Evolutionary conservation across 306 rosid species (phyloP), one percentile per base, ranked within the genome.

Genomic region (Albizia julibrissin): DNA sequence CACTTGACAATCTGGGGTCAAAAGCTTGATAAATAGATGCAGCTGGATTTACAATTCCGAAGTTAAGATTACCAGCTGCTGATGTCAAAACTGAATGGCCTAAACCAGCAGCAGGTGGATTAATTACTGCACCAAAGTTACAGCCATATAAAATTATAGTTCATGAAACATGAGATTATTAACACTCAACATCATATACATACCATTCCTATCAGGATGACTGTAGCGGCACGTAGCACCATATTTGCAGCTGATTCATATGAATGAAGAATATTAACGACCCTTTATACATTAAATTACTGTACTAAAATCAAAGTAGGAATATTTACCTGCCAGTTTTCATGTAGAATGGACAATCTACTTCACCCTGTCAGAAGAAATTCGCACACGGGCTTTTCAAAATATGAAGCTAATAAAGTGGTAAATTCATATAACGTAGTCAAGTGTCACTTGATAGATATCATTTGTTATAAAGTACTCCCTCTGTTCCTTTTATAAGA

Each of bases 271-370:
- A 80, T 74, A 10, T 70, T 79, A 67, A 73, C 81, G 74, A 76
- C 54, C 58, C 85, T 76, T n/a, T 69, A 82, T 77, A 52, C 59
- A 73, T 78, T 72, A 39, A 43, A 84, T 74, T 84, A 73, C 74
- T 59, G 27, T 73, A 46, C 44, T 47, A 24, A 26, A 70, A 72
- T 40, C 72, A 82, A 73, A 77, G 14, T 9, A 49, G 43, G 56
- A 61, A 81, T 27, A 75, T 37, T 82, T 56, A 93, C 99, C 99
- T 95, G 88, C 98, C 98, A 88, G 98, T 95, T 89, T 95, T 95
- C 90, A 95, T 84, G 93, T 95, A 95, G 97, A 95, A 95, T 79
- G 99, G 97, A 76, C 99, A 95, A 87, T 95, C 98, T 64, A 90
- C 92, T 87, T 93, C 98, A 73, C 94, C 94, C 99, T 95, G 96